Evolutionary conservation across 257 asterid species (phyloP).

Genomic region (Capsicum chinense): DNA sequence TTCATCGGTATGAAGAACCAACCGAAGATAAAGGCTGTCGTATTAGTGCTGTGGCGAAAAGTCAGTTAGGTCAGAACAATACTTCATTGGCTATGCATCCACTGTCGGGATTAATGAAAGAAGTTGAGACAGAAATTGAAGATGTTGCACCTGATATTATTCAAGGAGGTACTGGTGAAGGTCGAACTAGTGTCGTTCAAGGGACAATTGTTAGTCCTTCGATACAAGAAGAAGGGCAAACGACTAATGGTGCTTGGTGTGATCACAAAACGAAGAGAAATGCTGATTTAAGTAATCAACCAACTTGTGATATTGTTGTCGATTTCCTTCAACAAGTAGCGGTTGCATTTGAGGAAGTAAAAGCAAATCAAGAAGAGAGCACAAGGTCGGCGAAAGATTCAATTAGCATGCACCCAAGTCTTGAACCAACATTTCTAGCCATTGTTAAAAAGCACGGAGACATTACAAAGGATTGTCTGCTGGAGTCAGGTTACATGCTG

Average conservation of each 20-base stretch:
- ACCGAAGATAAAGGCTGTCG: not conserved
- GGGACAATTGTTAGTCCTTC: not conserved
- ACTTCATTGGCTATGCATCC: not conserved
- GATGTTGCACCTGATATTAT: not conserved
- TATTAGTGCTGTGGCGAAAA: not conserved
- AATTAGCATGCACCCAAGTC: not conserved
- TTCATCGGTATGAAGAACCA: not conserved
- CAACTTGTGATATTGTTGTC: slow-evolving; percentile 5
- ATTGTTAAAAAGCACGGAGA: not conserved
- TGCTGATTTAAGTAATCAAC: not conserved
- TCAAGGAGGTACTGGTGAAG: not conserved
- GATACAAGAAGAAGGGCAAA: not conserved
- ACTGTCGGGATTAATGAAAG: not conserved
- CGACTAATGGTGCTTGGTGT: too few species aligned
- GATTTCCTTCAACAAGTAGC: slow-evolving; percentile 35
- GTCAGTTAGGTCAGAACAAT: not conserved
- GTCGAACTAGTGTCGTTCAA: not conserved
- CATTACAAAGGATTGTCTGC: not conserved
- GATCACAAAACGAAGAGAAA: too few species aligned
- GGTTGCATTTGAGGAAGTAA: not conserved
- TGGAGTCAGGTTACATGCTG: too few species aligned
- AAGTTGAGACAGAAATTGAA: not conserved
- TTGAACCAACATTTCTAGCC: not conserved
- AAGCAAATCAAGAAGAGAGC: not conserved
- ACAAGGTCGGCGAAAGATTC: not conserved